Base-by-base conservation (phyloP, 2,329 filamentous ascomycete species). In the Setomelanomma holmii region DNA sequence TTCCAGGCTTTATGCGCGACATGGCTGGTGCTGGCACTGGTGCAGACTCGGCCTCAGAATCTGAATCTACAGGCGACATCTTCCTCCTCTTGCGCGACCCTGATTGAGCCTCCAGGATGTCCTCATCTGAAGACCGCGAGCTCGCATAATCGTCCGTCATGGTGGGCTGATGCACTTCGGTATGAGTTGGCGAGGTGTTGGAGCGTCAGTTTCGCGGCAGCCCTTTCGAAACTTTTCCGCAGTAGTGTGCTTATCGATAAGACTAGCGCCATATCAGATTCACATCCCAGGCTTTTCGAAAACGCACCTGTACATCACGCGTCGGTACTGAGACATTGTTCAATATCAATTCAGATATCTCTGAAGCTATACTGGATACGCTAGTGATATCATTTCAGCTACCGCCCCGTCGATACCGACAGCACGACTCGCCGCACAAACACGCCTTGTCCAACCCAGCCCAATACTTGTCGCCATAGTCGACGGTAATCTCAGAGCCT, bases 401-500 rank as follows among this genome's bases (percentile, higher is more conserved):
- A 36, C 34, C 34, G n/a, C 52, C 20, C 20, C 66, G 59, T 49
- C 55, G 71, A 56, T 81, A 82, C 49, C 80, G 71, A 62, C 83
- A 85, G 48, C 80, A 80, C 11, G 72, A 63, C 67, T 83, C 80
- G 4, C 81, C 81, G 60, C 82, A 85, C 0, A 84, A 70, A 64
- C 82, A 85, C 10, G 71, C 74, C 66, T 85, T 85, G 57, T 84
- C 78, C 41, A 85, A 61, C 22, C 82, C 78, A 41, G 77, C 75
- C 83, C 83, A 85, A 60, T 86, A 86, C 51, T 79, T 79, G 61
- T 82, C 79, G 11, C 81, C 83, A 60, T 86, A 85, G 55, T 86
- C 83, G 5, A 85, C 80, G 10, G 82, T 85, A 44, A 86, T 76
- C 65, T 86, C 83, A 5, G 73, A 71, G 0, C 80, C 82, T 3